These are phyloP conservation scores for Erythrophleum fordii DNA, from an alignment of 306 rosid genomes.

Conservation along the genomic window DNA sequence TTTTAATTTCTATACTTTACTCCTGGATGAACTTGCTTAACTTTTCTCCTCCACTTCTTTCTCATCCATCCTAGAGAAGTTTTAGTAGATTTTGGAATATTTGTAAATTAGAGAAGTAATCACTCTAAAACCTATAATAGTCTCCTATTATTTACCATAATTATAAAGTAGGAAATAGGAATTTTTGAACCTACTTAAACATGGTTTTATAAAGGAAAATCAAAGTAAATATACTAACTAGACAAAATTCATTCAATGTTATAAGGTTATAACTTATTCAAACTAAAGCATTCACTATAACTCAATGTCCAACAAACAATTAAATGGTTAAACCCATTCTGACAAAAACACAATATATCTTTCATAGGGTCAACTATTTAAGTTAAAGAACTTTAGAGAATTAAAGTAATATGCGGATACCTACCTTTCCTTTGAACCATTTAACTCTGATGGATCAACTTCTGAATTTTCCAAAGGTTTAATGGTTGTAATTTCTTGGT, in stretches of 20 bases:
- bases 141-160: constrained; percentile 8
- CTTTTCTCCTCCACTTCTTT: too few relatives aligned
- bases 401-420: constrained; percentile 17
- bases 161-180: neutral
- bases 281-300: neutral
- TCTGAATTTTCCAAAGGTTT: constrained; percentile 84
- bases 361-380: too few relatives aligned
- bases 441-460: constrained; percentile 75
- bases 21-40: neutral
- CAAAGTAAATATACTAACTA: too few relatives aligned
- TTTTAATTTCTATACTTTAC: too few relatives aligned
- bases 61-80: neutral
- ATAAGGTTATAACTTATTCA: neutral
- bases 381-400: too few relatives aligned
- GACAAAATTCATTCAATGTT: too few relatives aligned
- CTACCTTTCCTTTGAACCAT: constrained; percentile 79
- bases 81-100: neutral
- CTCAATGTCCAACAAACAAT: neutral
- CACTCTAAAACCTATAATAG: neutral
- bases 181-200: neutral
- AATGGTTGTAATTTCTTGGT: too few relatives aligned
- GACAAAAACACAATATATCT: neutral
- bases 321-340: neutral
- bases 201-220: too few relatives aligned
- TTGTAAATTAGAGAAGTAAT: neutral